Base-by-base conservation (phyloP, 306 rosid species). In the Castanea crenata region DNA sequence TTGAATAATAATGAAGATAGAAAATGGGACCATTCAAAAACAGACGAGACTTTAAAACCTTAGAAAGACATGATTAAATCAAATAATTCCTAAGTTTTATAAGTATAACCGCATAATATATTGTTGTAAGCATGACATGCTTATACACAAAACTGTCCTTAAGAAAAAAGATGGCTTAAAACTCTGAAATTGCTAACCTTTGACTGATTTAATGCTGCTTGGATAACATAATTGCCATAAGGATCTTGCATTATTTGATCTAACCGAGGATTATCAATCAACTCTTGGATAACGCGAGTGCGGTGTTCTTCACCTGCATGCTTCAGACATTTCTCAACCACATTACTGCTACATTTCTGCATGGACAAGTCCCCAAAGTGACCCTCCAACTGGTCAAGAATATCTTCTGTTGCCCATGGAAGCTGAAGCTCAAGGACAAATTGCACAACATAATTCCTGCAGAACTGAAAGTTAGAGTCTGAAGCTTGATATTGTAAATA, bases 401-500 rank as follows among this genome's bases (percentile, higher is more conserved):
- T 77, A 65, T 80, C 73, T 9, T 9, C n/a, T 13, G 77, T 81
- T 55, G 89, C 89, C 86, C 86, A 83, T 10, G 77, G 88, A 75
- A 83, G 82, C 82, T 41, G 69, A 64, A 87, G 85, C 71, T 85
- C 86, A 16, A 85, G 61, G n/a, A 89, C 74, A 57, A 67, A 83
- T 76, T 89, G 93, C 81, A 89, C 89, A n/a, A 89, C 91, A 80
- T 89, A 89, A 70, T 89, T 89, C 87, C 93, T 87, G 85, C 46
- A 83, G 20, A 51, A 75, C 49, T n/a, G 14, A 58, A 41, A 80
- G 70, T 16, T 67, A 55, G 41, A 59, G 62, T 79, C 29, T 46
- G 20, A 69, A 76, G 38, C 68, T 64, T 71, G 71, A 73, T 6
- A 23, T 44, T 56, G 31, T 23, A 31, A 19, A 6, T 55, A 62